Base-by-base conservation (phyloP, 225 moss, liverwort and hornwort species). In the Neckera pumila region DNA sequence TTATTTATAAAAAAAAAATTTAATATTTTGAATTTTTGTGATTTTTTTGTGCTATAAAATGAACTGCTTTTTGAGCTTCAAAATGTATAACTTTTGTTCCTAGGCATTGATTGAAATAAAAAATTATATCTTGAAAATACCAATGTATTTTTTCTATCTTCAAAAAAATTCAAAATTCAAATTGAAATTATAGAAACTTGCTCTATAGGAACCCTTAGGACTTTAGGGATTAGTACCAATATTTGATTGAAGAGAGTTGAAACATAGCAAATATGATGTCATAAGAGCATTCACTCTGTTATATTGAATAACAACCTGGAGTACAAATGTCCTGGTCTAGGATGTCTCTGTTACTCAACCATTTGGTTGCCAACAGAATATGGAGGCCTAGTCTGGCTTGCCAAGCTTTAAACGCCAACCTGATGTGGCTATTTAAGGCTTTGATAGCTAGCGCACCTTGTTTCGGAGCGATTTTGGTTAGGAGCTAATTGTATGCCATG, bases 141-240 rank as follows among this genome's bases (percentile, higher is more conserved):
- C 20, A 69, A 69, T 23, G 4, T 40, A 2, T 47, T 38, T 69
- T 69, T 69, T 0, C 3, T 23, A 40, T 25, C 12, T 69, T 69
- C 11, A 23, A 70, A 70, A 23, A 64, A 69, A n/a, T 12, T 11
- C 0, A 38, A 69, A 69, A 40, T 4, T 23, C 4, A 14, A 25
- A 40, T 40, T 71, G 42, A 42, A 4, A 42, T 42, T 0, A 22
- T 8, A 42, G 1, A 3, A 42, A 42, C 5, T 0, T 42, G 0
- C 0, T 16, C 9, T 26, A 5, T 1, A 11, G 2, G 13, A 4
- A 12, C 4, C 22, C 1, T 71, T 8, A 2, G 15, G 15, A 71
- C 5, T 42, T 15, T 15, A 42, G 3, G 1, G 14, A 0, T 26
- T 42, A 26, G 4, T 42, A 15, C 1, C 18, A 45, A 1, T 45